phyloP scores from a whole-genome alignment of 108 stramenopile species.

The Fragilaria radians region DNA sequence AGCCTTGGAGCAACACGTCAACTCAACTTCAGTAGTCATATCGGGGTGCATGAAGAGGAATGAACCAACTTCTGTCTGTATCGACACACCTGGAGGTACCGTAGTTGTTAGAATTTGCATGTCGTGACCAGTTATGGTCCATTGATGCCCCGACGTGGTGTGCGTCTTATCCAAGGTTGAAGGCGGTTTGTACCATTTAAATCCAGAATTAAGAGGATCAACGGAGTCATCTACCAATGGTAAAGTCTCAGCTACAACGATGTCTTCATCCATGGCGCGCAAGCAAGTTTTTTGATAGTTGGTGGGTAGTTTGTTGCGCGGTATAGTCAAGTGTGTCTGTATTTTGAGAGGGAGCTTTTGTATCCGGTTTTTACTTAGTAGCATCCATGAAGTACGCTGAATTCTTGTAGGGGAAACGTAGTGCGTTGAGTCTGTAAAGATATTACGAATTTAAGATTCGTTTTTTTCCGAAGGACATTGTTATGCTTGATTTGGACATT shows the following conservation, averaged over 20 bases:
- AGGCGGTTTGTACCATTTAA: slow-evolving; percentile 38
- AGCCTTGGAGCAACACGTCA: slow-evolving; percentile 13
- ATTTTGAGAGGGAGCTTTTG: no score
- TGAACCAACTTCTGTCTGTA: slow-evolving; percentile 32
- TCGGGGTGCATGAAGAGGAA: slow-evolving; percentile 42
- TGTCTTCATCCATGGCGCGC: background rate
- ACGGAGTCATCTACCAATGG: background rate
- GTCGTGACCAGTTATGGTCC: slow-evolving; percentile 37
- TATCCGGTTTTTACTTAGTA: background rate
- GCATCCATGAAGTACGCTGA: no score
- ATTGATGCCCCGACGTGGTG: slow-evolving; percentile 27
- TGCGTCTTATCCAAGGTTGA: slow-evolving; percentile 15
- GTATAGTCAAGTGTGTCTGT: no score
- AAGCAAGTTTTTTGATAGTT: no score
- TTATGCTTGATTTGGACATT: no score
- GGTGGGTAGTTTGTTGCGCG: no score
- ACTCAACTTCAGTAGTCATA: slow-evolving; percentile 37
- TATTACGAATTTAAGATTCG: no score
- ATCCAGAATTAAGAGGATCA: slow-evolving; percentile 30
- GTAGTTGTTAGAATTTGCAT: slow-evolving; percentile 39
- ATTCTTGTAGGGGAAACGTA: no score
- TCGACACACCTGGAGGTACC: slow-evolving; percentile 19
- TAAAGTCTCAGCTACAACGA: background rate
- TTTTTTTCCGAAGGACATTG: no score
- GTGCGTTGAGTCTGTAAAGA: no score